Percentiles rank a stretch among this genome's conserved stretches.
Conservation (phyloP, 441 rosid species). For the Erodium chrysanthum region DNA sequence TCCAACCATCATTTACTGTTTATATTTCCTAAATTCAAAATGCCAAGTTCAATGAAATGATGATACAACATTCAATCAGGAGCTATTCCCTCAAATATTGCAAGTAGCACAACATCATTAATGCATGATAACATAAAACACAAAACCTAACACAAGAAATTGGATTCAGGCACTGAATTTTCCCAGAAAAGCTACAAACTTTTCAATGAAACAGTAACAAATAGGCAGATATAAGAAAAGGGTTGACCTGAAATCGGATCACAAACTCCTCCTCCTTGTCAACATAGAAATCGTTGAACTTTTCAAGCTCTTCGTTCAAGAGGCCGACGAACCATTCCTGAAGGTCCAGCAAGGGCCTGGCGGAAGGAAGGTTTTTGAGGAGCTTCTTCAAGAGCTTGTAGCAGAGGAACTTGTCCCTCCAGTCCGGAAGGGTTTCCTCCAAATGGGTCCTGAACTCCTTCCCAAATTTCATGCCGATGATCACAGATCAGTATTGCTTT, state of each 20-base stretch:
- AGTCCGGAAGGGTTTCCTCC: conserved; percentile 82
- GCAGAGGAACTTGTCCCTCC: conserved; percentile 93
- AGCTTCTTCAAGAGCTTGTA: conserved; percentile 84
- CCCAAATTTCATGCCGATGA: conserved; percentile 66
- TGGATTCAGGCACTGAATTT: not conserved
- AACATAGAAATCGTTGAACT: conserved; percentile 79
- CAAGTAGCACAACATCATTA: not conserved
- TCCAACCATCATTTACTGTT: not conserved
- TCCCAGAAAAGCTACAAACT: not conserved
- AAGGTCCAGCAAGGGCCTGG: conserved; percentile 28
- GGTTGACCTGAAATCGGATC: conserved; percentile 66
- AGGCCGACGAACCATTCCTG: conserved; percentile 65
- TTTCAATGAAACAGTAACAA: not conserved
- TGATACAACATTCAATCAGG: not conserved
- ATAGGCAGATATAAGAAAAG: not conserved
- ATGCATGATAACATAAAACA: not conserved
- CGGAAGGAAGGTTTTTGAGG: conserved; percentile 52
- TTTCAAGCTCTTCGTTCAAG: conserved; percentile 72
- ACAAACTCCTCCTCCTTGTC: conserved; percentile 90
- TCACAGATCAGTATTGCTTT: too few relatives aligned
- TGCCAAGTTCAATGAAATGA: not conserved
- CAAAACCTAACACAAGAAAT: not conserved
- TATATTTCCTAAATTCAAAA: not conserved
- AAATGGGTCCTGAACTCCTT: conserved; percentile 81
- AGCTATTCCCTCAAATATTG: not conserved